phyloP scores from a whole-genome alignment of 2,329 filamentous ascomycete species.

The Colletotrichum eleusines region DNA sequence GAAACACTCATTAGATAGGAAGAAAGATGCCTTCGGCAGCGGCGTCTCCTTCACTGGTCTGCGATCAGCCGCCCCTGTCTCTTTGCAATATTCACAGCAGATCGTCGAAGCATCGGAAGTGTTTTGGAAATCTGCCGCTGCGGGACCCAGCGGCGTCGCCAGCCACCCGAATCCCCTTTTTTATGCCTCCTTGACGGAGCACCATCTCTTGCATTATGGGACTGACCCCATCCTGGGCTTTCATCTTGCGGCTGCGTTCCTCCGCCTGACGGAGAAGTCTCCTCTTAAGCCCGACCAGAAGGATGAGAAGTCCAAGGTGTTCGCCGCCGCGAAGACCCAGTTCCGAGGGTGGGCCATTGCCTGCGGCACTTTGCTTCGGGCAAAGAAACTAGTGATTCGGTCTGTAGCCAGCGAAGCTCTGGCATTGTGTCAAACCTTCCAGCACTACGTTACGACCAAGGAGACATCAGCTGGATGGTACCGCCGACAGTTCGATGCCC shows the following conservation, averaged over 20 bases:
- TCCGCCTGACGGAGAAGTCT: conserved; percentile 53
- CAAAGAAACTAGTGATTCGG: conserved; percentile 53
- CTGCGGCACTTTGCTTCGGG: conserved; percentile 48
- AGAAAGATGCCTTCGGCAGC: conserved; percentile 34
- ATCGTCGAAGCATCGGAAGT: conserved; percentile 45
- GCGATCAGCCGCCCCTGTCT: conserved; percentile 55
- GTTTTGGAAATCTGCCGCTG: conserved; percentile 54
- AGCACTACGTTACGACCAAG: conserved; percentile 51
- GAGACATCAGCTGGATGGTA: conserved; percentile 55
- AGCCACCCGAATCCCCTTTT: conserved; percentile 58
- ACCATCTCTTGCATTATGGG: conserved; percentile 59
- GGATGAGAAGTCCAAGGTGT: conserved; percentile 44
- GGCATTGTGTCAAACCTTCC: conserved; percentile 64
- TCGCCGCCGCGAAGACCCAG: conserved; percentile 56
- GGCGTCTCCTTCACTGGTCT: conserved; percentile 48
- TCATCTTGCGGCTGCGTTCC: conserved; percentile 65
- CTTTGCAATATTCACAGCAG: conserved; percentile 45
- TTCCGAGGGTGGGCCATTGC: conserved; percentile 61
- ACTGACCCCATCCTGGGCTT: conserved; percentile 67
- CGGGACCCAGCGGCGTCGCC: conserved; percentile 38
- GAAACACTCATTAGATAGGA: conserved; percentile 13
- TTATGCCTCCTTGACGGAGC: conserved; percentile 47
- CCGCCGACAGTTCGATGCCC: conserved; percentile 54
- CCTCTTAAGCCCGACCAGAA: conserved; percentile 50
- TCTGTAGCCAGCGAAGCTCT: conserved; percentile 63